Conservation (phyloP, 192 early-diverging fungal genomes). For the Podochytrium sp. region DNA sequence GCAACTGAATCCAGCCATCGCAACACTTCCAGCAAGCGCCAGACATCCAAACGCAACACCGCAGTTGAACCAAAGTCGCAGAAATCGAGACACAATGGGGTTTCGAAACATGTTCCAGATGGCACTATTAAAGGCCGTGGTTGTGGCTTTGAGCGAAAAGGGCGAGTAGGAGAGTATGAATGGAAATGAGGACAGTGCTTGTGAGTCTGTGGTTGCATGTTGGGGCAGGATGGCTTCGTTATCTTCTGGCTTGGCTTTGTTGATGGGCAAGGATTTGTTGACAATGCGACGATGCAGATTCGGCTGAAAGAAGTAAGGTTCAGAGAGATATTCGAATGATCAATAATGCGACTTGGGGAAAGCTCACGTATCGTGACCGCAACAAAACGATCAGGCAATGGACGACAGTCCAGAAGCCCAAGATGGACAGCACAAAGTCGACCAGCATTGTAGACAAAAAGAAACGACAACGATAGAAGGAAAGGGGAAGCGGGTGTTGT, state of each 20-base stretch:
- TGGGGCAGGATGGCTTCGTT: not conserved
- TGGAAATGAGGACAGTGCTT: too few relatives aligned
- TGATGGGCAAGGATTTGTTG: too few relatives aligned
- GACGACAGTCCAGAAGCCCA: not conserved
- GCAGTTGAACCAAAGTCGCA: not conserved
- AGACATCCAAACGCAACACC: not conserved
- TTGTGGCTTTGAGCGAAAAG: not conserved
- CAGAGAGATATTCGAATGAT: not conserved
- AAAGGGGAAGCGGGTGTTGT: not conserved
- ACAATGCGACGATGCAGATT: not conserved
- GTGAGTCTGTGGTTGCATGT: not conserved
- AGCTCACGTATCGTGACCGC: not conserved
- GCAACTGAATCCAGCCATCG: not conserved
- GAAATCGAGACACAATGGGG: too few relatives aligned
- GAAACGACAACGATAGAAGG: not conserved
- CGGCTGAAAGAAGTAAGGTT: too few relatives aligned
- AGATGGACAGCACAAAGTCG: not conserved
- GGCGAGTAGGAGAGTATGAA: not conserved
- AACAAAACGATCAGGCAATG: not conserved
- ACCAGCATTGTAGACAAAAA: not conserved
- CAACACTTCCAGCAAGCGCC: not conserved
- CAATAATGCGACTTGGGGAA: not conserved
- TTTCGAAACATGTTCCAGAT: not conserved
- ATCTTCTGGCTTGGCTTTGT: not conserved
- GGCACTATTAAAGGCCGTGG: not conserved